Conservation (phyloP, 2,329 filamentous ascomycete species). For the Apiospora phragmitis region DNA sequence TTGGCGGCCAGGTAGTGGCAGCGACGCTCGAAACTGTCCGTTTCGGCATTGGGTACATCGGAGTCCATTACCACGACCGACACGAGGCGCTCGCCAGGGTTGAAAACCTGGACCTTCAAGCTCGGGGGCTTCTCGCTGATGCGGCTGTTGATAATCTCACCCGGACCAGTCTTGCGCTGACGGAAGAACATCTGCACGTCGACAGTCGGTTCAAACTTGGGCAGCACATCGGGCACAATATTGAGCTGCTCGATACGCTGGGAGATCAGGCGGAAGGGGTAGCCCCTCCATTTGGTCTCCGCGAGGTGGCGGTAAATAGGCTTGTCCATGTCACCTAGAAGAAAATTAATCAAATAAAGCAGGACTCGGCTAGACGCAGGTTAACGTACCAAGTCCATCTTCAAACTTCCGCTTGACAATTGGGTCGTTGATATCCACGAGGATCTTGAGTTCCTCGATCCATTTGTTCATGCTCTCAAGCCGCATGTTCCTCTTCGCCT, state of each 20-base stretch:
- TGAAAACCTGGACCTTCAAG: constrained; percentile 82
- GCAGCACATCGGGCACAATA: constrained; percentile 85
- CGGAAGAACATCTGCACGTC: constrained; percentile 84
- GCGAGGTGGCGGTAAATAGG: constrained; percentile 93
- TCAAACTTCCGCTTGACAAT: constrained; percentile 92
- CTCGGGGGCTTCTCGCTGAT: constrained; percentile 73
- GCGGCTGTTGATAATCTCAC: constrained; percentile 73
- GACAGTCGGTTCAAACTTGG: constrained; percentile 73
- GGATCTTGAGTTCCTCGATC: constrained; percentile 79
- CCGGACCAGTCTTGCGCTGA: constrained; percentile 68
- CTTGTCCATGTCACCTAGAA: constrained; percentile 86
- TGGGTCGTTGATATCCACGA: constrained; percentile 94
- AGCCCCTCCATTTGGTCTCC: constrained; percentile 82
- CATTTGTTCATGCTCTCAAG: constrained; percentile 70
- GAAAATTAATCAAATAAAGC: constrained; percentile 19
- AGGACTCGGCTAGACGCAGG: background rate
- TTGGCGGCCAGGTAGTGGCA: constrained; percentile 85
- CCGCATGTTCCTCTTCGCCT: constrained; percentile 63
- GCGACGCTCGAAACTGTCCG: constrained; percentile 74
- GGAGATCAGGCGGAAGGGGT: constrained; percentile 74
- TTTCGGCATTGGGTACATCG: constrained; percentile 80
- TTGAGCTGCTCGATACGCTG: constrained; percentile 87
- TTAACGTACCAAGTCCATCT: constrained; percentile 76
- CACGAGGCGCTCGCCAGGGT: constrained; percentile 77
- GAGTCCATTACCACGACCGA: constrained; percentile 85